These are phyloP conservation scores for Solanum virginianum DNA, from an alignment of 257 asterid species.

Conservation along the genomic window DNA sequence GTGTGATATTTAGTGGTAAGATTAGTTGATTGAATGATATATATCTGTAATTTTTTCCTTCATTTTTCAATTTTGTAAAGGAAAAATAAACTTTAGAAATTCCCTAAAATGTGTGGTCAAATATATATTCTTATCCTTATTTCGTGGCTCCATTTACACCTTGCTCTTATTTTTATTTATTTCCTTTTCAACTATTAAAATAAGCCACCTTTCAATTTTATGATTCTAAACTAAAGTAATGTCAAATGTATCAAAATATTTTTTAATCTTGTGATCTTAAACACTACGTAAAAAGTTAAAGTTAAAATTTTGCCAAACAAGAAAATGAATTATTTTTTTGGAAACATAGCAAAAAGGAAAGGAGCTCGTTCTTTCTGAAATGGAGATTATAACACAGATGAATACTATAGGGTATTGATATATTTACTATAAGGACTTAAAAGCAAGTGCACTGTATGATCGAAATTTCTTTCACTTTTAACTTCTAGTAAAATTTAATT, in stretches of 20 bases:
- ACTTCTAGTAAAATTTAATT: not conserved
- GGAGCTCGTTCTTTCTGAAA: too few relatives aligned
- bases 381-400: not conserved
- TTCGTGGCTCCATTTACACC: not conserved
- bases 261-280: too few relatives aligned
- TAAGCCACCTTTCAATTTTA: too few relatives aligned
- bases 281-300: too few relatives aligned
- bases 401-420: not conserved
- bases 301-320: too few relatives aligned
- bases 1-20: rapidly evolving
- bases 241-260: too few relatives aligned
- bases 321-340: too few relatives aligned
- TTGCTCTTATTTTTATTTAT: not conserved
- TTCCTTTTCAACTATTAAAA: not conserved
- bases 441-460: not conserved
- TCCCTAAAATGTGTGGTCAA: not conserved
- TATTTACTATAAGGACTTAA: not conserved
- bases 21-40: not conserved
- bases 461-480: rapidly evolving
- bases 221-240: too few relatives aligned
- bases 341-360: too few relatives aligned
- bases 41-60: not conserved
- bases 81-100: not conserved
- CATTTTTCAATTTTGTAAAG: not conserved
- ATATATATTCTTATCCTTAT: not conserved